Percentiles rank a stretch among this genome's conserved stretches.
phyloP scores from a whole-genome alignment of 164 flowering plant genomes.

The Santalum album region DNA sequence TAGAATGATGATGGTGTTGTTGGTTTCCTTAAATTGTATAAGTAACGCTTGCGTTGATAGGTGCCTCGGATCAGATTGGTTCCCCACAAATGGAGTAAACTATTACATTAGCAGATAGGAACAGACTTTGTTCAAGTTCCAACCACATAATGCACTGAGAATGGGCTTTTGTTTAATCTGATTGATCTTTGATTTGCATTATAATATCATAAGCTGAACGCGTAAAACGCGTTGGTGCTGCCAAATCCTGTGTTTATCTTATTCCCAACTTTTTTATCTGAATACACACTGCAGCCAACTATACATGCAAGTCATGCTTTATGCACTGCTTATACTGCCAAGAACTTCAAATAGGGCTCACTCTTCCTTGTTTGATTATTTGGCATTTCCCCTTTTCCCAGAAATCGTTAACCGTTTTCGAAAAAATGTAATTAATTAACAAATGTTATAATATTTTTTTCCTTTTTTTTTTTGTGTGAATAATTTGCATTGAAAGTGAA shows the following conservation, averaged over 20 bases:
- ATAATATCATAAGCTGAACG: slow-evolving; percentile 14
- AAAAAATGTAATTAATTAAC: no score
- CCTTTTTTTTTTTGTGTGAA: no score
- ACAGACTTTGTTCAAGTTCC: background rate
- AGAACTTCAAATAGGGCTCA: no score
- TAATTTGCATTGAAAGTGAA: no score
- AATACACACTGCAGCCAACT: no score
- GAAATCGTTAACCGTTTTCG: no score
- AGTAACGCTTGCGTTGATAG: no score
- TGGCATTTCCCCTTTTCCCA: no score
- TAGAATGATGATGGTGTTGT: slow-evolving; percentile 7
- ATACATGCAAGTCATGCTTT: no score
- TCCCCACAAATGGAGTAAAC: slow-evolving; percentile 20
- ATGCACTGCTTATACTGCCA: no score
- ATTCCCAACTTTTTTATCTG: slow-evolving; percentile 4
- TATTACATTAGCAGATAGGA: background rate
- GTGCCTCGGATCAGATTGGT: slow-evolving; percentile 8
- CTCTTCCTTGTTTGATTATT: no score
- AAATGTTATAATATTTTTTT: no score
- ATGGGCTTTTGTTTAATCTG: background rate
- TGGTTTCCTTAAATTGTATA: slow-evolving; percentile 3
- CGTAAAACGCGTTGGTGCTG: slow-evolving; percentile 19
- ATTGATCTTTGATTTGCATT: background rate
- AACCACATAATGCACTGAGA: slow-evolving; percentile 8
- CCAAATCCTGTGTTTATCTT: slow-evolving; percentile 20